Base-by-base conservation (phyloP, 768 basidiomycete species). In the Cystofilobasidium capitatum region DNA sequence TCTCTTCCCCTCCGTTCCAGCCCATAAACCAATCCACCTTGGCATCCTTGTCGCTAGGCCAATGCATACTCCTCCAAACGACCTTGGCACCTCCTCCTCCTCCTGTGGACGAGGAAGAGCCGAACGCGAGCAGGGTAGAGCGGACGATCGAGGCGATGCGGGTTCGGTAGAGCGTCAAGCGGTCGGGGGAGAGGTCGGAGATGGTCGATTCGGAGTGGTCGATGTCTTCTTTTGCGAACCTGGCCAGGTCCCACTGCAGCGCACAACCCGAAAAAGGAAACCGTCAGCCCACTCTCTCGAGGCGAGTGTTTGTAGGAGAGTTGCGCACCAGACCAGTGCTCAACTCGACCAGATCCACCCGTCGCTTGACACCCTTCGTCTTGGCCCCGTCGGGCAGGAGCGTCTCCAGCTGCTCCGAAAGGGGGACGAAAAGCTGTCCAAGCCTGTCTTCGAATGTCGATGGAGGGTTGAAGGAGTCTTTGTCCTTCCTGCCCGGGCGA, bases 11-110 rank as follows among this genome's bases (percentile, higher is more conserved):
- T 33, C 55, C 58, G n/a, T 69, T 69, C 68, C 68, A 69, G 26
- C 66, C 68, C 66, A 68, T 68, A 60, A 68, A 68, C 51, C 59
- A 68, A 24, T 68, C 66, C 7, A 62, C 58, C 66, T 69, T 69
- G 9, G 68, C 68, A 22, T 58, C 42, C 51, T 64, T 59, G 24
- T 69, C 68, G 57, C 68, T 69, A 14, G 68, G 68, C 36, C 47
- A 69, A 42, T 69, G 68, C 54, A 64, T 64, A 24, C 62, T 59
- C 39, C 68, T 37, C 68, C 68, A 69, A 17, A 69, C 68, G 29
- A 69, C 24, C 45, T 69, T 69, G 36, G 37, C 62, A 42, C n/a
- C 37, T 2, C n/a, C 13, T 9, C n/a, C 49, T 12, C n/a, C n/a
- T n/a, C n/a, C n/a, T n/a, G n/a, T n/a, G n/a, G n/a, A n/a, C n/a